Evolutionary conservation across 176 grass and related monocot genomes (phyloP).

Genomic region (Bromus sterilis): DNA sequence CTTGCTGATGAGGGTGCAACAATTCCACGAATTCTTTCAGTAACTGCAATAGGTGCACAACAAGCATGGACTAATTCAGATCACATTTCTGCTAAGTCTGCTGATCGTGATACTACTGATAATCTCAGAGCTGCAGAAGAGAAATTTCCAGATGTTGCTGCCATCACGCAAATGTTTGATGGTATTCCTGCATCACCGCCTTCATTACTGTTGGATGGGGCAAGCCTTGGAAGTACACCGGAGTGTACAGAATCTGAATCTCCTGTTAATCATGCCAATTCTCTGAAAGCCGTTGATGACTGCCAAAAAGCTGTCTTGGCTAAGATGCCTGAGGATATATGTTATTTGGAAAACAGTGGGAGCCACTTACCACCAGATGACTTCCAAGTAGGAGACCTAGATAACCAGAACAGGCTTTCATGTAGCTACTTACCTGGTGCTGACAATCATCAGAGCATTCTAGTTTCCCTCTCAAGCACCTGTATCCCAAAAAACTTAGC

Average conservation of each 20-base stretch:
- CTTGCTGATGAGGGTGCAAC: slow-evolving; percentile 80
- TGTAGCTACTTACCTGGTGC: slow-evolving; percentile 43
- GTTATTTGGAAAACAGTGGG: background rate
- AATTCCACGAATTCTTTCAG: slow-evolving; percentile 37
- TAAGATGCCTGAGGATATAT: background rate
- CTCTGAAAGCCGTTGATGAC: background rate
- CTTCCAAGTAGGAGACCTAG: slow-evolving; percentile 21
- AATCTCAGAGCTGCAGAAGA: slow-evolving; percentile 1
- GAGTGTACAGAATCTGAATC: slow-evolving; percentile 17
- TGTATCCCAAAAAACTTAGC: slow-evolving; percentile 54
- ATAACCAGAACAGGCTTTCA: slow-evolving; percentile 33
- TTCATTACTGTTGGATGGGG: slow-evolving; percentile 18
- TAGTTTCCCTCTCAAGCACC: slow-evolving; percentile 79
- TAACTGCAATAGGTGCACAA: background rate
- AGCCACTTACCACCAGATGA: slow-evolving; percentile 5
- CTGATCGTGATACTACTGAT: slow-evolving; percentile 8
- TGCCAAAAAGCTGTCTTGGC: slow-evolving; percentile 3
- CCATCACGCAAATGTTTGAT: slow-evolving; percentile 20
- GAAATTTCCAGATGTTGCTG: slow-evolving; percentile 9
- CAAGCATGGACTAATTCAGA: slow-evolving; percentile 7
- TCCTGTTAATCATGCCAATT: slow-evolving; percentile 5
- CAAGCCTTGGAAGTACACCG: background rate
- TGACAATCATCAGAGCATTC: slow-evolving; percentile 64
- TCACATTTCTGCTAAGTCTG: slow-evolving; percentile 3
- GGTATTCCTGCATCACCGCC: slow-evolving; percentile 14